Evolutionary conservation across 2,329 filamentous ascomycete species (phyloP), one percentile per base, ranked within the genome.

Genomic region (Neonectria faginata): DNA sequence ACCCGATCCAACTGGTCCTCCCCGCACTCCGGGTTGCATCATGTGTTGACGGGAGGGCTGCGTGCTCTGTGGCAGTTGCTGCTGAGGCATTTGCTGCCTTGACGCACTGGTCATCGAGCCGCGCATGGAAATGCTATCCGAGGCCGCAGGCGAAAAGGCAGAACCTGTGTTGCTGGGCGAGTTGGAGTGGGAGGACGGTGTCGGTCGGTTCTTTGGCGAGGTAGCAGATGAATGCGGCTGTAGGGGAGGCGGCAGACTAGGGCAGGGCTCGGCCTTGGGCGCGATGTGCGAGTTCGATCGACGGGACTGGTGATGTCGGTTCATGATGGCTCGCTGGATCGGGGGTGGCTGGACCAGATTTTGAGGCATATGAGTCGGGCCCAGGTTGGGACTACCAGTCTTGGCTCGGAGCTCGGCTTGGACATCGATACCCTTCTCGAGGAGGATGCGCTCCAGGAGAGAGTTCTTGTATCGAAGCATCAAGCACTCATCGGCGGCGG

Each of bases 381-480:
- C 91, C 67, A 96, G 85, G 74, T 90, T 92, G 57, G 94, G 93
- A 80, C 92, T 97, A 73, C 92, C 93, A 52, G 92, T 94, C 84
- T 97, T 98, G 77, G 94, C 91, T 68, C 92, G 92, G 73, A 99
- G 87, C 82, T 98, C 96, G 68, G 94, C 92, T 82, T 98, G 94
- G 53, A 99, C 96, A 85, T 99, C 95, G 80, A 98, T 97, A 73
- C 94, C 94, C 86, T 98, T 98, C 82, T 99, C 96, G 41, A 99
- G 86, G 57, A 99, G 86, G 75, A 99, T 97, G 64, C 96, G 89
- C 82, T 99, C 96, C 39, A 99, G 87, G 53, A 98, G 84, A 44
- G 96, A 98, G 79, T 98, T 99, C 84, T 98, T 98, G 81, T 98
- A 99, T 64, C 96, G 91, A 73, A 99, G 86, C 96, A 99, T 98